These are phyloP conservation scores for Tagetes erecta DNA, from an alignment of 129 eudicot species.

Conservation along the genomic window DNA sequence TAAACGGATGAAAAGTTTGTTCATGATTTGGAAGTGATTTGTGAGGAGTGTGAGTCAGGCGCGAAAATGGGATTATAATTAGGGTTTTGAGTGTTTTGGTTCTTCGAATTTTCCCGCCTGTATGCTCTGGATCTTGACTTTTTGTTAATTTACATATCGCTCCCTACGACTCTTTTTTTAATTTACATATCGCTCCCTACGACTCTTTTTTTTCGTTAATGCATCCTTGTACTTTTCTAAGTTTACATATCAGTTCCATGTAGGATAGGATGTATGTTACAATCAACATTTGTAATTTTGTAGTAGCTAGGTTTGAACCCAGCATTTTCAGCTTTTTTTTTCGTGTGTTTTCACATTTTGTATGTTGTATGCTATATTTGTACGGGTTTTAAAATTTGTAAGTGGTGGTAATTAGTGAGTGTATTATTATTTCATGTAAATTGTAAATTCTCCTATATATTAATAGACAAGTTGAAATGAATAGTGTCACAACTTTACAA, in stretches of 20 bases:
- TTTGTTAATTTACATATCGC: not conserved
- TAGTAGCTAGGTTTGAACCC: too few species aligned
- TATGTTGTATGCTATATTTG: too few species aligned
- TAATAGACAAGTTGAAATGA: too few species aligned
- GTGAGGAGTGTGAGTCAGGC: slow-evolving; percentile 10
- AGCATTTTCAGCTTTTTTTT: too few species aligned
- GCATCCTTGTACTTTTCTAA: not conserved
- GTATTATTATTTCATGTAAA: too few species aligned
- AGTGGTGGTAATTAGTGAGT: too few species aligned
- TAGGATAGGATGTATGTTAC: not conserved
- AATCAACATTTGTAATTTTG: not conserved
- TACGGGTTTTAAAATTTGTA: too few species aligned
- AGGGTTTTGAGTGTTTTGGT: slow-evolving; percentile 33
- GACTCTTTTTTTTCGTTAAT: not conserved
- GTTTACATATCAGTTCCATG: not conserved
- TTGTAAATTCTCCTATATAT: too few species aligned
- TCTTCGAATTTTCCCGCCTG: slow-evolving; percentile 34
- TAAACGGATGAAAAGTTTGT: not conserved
- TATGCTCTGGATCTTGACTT: slow-evolving; percentile 1
- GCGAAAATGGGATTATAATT: slow-evolving; percentile 27
- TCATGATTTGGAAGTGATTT: slow-evolving; percentile 16
- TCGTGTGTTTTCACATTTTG: too few species aligned
- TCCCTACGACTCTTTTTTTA: not conserved
- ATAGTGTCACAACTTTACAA: too few species aligned
- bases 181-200: slow-evolving; percentile 1